A percentile compares a stretch with the other conserved stretches of the same genome.
Conservation (phyloP, 2,329 filamentous ascomycete genomes). For the Trichoderma koningiopsis region DNA sequence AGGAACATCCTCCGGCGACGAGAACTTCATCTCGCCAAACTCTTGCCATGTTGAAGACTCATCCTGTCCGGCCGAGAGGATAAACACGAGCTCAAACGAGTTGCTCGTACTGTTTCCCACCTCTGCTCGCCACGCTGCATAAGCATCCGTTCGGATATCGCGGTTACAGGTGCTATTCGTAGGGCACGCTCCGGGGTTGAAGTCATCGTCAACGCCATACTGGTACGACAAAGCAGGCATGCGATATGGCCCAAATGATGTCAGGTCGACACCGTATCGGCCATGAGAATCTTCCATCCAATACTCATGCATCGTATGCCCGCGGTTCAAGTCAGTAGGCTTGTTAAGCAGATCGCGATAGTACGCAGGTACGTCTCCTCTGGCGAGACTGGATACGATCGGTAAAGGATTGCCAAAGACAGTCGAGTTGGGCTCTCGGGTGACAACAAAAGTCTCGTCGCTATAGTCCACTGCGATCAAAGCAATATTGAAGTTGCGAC, state of each 20-base stretch:
- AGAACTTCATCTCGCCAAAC: slow-evolving; percentile 58
- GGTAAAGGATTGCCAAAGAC: slow-evolving; percentile 55
- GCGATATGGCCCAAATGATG: slow-evolving; percentile 54
- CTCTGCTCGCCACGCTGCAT: slow-evolving; percentile 53
- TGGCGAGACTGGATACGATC: slow-evolving; percentile 43
- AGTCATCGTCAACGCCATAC: slow-evolving; percentile 52
- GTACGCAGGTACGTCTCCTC: slow-evolving; percentile 51
- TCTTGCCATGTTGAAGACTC: slow-evolving; percentile 60
- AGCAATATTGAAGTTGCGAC: slow-evolving; percentile 58
- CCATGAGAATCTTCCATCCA: slow-evolving; percentile 60
- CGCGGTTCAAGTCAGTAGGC: slow-evolving; percentile 51
- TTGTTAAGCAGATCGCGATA: slow-evolving; percentile 55
- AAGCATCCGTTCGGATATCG: slow-evolving; percentile 52
- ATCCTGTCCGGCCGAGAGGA: slow-evolving; percentile 57
- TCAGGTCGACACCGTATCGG: slow-evolving; percentile 55
- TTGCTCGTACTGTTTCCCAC: slow-evolving; percentile 52
- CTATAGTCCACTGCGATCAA: slow-evolving; percentile 56
- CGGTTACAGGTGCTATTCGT: slow-evolving; percentile 45
- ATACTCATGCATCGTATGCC: slow-evolving; percentile 58
- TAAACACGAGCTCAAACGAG: slow-evolving; percentile 54
- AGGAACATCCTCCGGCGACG: slow-evolving; percentile 49
- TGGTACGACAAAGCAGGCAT: slow-evolving; percentile 51
- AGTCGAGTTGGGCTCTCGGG: slow-evolving; percentile 47
- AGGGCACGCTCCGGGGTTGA: slow-evolving; percentile 54
- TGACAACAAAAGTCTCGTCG: slow-evolving; percentile 53